Evolutionary conservation across 108 stramenopile species (phyloP).

Genomic region (Epipyxis sp.): DNA sequence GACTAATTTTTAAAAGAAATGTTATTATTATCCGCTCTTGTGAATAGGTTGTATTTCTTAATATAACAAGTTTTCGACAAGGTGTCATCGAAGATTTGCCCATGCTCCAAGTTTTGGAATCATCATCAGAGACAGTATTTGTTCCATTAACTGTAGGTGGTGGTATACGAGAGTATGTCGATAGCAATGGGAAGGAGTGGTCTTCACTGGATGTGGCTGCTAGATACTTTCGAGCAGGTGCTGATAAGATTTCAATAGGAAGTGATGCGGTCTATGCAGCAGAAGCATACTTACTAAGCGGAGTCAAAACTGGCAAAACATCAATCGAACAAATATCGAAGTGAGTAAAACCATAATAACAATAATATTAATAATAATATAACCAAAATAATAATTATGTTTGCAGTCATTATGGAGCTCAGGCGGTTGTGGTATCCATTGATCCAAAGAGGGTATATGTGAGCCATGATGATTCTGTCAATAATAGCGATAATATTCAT

Average conservation of each 20-base stretch:
- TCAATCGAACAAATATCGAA: conserved; percentile 2
- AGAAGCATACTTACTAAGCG: conserved; percentile 61
- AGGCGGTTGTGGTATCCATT: conserved; percentile 95
- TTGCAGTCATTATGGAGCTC: conserved; percentile 73
- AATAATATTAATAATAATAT: not conserved
- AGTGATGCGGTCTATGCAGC: conserved; percentile 90
- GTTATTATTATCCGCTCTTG: too few species aligned
- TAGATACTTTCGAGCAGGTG: conserved; percentile 96
- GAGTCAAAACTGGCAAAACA: not conserved
- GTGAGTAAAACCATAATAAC: not conserved
- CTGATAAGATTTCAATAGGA: conserved; percentile 93
- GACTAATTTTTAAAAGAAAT: too few species aligned
- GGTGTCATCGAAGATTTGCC: conserved; percentile 93
- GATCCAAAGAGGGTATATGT: conserved; percentile 94
- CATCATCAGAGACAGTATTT: conserved; percentile 83
- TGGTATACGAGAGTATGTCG: conserved; percentile 89
- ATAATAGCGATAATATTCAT: not conserved
- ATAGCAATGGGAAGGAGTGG: conserved; percentile 69
- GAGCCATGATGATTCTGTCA: conserved; percentile 28
- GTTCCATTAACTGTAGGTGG: conserved; percentile 97
- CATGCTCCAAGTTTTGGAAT: conserved; percentile 88
- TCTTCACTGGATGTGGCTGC: conserved; percentile 88
- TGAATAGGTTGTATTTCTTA: conserved; percentile 67
- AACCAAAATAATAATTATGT: not conserved
- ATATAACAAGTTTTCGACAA: conserved; percentile 91